These are phyloP conservation scores for Colletotrichum destructivum DNA, from an alignment of 2,329 filamentous ascomycete species.

Conservation along the genomic window DNA sequence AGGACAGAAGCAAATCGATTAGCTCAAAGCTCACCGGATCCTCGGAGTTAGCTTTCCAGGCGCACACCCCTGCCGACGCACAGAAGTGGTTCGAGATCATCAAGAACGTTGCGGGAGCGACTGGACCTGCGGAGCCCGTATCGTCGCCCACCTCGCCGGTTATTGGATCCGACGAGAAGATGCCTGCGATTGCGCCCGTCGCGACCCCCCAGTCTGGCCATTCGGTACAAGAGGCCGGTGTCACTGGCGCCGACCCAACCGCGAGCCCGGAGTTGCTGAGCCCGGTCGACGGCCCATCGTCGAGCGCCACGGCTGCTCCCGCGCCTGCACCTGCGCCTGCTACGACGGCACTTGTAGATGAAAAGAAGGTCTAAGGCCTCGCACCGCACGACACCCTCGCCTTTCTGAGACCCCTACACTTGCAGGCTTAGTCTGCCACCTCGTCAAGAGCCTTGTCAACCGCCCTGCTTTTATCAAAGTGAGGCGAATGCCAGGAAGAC, in stretches of 20 bases:
- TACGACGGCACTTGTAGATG: constrained; percentile 27
- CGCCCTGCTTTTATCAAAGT: constrained; percentile 27
- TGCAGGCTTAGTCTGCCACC: constrained; percentile 10
- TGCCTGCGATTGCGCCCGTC: constrained; percentile 43
- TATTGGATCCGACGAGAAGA: constrained; percentile 49
- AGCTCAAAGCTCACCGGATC: constrained; percentile 85
- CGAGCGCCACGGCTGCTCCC: constrained; percentile 20
- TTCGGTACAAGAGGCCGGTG: constrained; percentile 64
- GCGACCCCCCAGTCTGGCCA: constrained; percentile 47
- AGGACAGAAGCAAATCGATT: constrained; percentile 87
- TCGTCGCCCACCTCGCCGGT: constrained; percentile 53
- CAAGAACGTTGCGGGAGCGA: constrained; percentile 69
- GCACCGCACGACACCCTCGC: background rate
- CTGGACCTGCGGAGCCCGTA: constrained; percentile 53
- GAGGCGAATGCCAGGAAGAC: constrained; percentile 28
- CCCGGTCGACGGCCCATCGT: constrained; percentile 34
- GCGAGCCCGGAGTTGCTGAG: constrained; percentile 38
- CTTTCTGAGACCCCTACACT: constrained; percentile 1
- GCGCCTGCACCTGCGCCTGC: constrained; percentile 16
- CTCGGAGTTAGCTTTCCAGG: constrained; percentile 90
- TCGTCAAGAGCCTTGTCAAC: background rate
- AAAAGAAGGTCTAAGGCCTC: constrained; percentile 31
- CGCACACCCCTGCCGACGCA: constrained; percentile 84
- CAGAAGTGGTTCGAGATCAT: constrained; percentile 89
- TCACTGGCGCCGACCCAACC: constrained; percentile 52